Conservation (phyloP, 2,329 filamentous ascomycete species). For the Aspergillus sp. region DNA sequence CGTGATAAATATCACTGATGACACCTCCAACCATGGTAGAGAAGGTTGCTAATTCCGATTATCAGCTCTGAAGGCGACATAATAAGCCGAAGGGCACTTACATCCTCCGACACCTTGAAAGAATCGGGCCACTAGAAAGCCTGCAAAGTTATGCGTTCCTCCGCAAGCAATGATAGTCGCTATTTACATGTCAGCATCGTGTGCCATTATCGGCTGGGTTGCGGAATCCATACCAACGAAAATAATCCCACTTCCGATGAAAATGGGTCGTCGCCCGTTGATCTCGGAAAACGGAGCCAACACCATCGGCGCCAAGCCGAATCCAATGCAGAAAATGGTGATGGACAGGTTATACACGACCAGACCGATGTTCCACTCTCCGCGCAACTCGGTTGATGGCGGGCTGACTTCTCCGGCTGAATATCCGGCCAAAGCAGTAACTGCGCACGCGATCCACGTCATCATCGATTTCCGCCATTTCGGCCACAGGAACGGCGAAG, state of each 20-base stretch:
- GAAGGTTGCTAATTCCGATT: slow-evolving; percentile 53
- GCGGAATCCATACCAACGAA: slow-evolving; percentile 53
- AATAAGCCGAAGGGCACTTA: slow-evolving; percentile 39
- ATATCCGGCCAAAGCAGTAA: slow-evolving; percentile 76
- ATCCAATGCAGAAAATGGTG: slow-evolving; percentile 78
- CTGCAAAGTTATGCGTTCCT: slow-evolving; percentile 65
- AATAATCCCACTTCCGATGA: slow-evolving; percentile 69
- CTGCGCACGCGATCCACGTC: slow-evolving; percentile 71
- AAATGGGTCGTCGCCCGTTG: slow-evolving; percentile 81
- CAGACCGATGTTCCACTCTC: slow-evolving; percentile 63
- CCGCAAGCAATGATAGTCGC: slow-evolving; percentile 71
- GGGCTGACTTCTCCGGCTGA: slow-evolving; percentile 78
- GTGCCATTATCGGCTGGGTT: no score
- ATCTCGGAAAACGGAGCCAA: slow-evolving; percentile 86
- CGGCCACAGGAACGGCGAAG: slow-evolving; percentile 73
- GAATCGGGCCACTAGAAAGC: slow-evolving; percentile 74
- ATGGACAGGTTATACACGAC: slow-evolving; percentile 73
- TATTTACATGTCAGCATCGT: slow-evolving; percentile 19
- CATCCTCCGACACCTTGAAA: slow-evolving; percentile 75
- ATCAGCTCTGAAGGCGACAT: not conserved
- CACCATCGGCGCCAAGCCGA: slow-evolving; percentile 80
- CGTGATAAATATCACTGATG: slow-evolving; percentile 79
- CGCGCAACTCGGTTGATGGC: slow-evolving; percentile 62
- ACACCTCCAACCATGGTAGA: slow-evolving; percentile 92
- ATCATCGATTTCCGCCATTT: slow-evolving; percentile 66